A percentile compares a stretch with the other conserved stretches of the same genome.
These are phyloP conservation scores for Remersonia thermophila DNA, from an alignment of 2,329 filamentous ascomycete genomes.

Conservation along the genomic window DNA sequence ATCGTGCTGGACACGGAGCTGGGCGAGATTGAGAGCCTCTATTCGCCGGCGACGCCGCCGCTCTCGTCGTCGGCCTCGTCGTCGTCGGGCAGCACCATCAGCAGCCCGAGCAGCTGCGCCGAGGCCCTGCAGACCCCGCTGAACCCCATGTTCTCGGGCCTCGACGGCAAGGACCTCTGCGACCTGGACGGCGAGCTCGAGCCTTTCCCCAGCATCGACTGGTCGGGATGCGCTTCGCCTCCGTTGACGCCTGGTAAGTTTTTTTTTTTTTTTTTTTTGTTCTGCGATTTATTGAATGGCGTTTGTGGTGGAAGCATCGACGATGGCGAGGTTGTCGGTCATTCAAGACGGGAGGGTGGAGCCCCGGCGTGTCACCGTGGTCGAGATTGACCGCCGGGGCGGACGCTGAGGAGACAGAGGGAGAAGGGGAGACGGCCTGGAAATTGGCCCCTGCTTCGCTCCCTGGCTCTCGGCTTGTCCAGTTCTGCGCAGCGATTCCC, in stretches of 20 bases:
- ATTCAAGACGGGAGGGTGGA: no score
- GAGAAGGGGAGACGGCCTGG: no score
- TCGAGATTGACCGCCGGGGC: no score
- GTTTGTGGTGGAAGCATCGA: constrained; percentile 7
- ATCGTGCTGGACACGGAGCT: constrained; percentile 72
- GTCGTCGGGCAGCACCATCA: constrained; percentile 63
- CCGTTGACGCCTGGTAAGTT: constrained; percentile 83
- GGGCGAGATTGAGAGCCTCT: constrained; percentile 47
- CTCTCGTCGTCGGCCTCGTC: constrained; percentile 65
- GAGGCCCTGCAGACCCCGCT: constrained; percentile 73
- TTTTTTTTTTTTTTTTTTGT: constrained; percentile 5
- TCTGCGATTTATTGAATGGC: no score
- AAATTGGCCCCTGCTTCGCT: no score
- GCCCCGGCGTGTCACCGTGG: no score
- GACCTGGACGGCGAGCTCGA: constrained; percentile 61
- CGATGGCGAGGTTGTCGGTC: constrained; percentile 16
- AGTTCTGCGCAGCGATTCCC: no score
- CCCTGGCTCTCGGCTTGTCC: no score
- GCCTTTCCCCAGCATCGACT: constrained; percentile 61
- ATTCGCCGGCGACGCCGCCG: constrained; percentile 76
- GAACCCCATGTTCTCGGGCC: constrained; percentile 63
- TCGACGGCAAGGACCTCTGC: constrained; percentile 58
- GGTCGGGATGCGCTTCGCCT: constrained; percentile 66
- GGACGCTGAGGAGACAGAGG: no score
- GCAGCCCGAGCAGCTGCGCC: constrained; percentile 63